Conservation (phyloP, 2,329 filamentous ascomycete species). For the Clonostachys solani region DNA sequence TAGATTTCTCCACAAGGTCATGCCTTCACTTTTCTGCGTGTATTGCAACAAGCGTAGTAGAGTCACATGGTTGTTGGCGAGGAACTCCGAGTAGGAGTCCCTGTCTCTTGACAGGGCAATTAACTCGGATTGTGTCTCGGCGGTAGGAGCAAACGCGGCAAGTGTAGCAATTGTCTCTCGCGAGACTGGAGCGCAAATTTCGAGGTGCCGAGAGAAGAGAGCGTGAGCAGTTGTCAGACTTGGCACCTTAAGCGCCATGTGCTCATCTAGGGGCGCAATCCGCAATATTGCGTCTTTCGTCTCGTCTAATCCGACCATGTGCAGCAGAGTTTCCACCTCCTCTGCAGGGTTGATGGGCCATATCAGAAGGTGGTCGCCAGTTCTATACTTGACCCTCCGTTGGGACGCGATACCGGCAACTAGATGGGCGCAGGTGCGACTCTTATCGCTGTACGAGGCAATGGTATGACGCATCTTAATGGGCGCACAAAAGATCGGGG, state of each 20-base stretch:
- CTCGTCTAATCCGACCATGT: conserved; percentile 14
- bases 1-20: conserved; percentile 11
- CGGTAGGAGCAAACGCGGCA: conserved; percentile 47
- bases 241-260: conserved; percentile 15
- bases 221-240: conserved; percentile 26
- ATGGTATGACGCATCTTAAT: not conserved
- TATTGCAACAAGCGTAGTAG: conserved; percentile 13
- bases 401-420: conserved; percentile 25
- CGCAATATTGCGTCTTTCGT: conserved; percentile 10
- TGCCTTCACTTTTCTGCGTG: not conserved
- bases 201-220: conserved; percentile 34
- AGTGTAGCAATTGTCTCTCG: conserved; percentile 39
- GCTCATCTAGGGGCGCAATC: conserved; percentile 9
- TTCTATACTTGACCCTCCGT: conserved; percentile 24
- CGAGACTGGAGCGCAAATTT: conserved; percentile 26
- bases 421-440: not conserved
- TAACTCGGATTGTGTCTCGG: not conserved
- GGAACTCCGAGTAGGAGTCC: not conserved
- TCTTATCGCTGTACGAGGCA: not conserved
- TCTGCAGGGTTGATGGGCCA: conserved; percentile 29
- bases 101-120: not conserved
- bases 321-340: conserved; percentile 22
- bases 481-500: not conserved
- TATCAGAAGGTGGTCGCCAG: conserved; percentile 33
- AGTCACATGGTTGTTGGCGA: conserved; percentile 9